Base-by-base conservation (phyloP, 345 rosid species). In the Lumnitzera racemosa region DNA sequence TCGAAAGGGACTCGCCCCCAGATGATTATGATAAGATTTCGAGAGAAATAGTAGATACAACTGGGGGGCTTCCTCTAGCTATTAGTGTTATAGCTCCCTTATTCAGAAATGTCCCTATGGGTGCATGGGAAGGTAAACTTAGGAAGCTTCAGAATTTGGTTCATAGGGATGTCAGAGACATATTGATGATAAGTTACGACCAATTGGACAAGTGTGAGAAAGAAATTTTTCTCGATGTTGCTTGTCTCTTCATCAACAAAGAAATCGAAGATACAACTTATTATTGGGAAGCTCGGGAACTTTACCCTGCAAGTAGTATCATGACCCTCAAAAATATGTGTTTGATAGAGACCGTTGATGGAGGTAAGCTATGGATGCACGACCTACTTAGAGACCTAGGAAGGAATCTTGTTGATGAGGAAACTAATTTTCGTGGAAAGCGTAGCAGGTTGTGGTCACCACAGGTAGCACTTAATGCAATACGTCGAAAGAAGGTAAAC, bases 371-470 rank as follows among this genome's bases (percentile, higher is more conserved):
- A 12, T 16, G 55, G 55, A 53, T 53, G 55, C 55, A 53, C 5
- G 55, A 53, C 59, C 49, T 60, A 63, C 50, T 66, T 11, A 64
- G 63, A 13, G 74, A 66, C 27, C 55, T 74, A 62, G 78, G 74
- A 46, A 66, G 78, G 53, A 62, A 58, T 11, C 55, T 66, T 29
- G 78, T 74, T 47, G 68, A 59, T 2, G 41, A 61, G 25, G 51
- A 53, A 48, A 41, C 24, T 56, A 14, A 29, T 13, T 12, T 0
- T 43, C 68, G 57, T 2, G 70, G 71, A 12, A 29, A 65, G 16
- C 65, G 67, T 10, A 74, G 68, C 46, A 69, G 78, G 29, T 17
- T 74, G 46, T 74, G 74, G 78, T 36, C 12, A 24, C 43, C 50
- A 49, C 64, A 62, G 5, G 78, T 65, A 24, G 67, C 71, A n/a